Conservation (phyloP, 805 yeast genomes). For the Ogataea allantospora region DNA sequence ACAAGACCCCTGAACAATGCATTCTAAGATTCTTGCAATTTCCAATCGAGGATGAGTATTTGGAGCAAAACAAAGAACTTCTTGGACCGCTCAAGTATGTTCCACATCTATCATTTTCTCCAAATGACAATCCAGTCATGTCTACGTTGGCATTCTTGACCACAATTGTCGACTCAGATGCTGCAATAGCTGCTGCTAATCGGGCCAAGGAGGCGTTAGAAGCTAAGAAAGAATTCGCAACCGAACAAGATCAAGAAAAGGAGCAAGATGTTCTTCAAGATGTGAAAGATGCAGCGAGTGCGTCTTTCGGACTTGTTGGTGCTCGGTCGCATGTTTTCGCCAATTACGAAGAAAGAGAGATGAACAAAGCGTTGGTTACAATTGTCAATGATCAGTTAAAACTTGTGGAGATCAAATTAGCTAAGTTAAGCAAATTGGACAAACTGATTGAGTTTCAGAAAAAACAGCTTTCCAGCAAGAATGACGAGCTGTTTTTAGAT, state of each 20-base stretch:
- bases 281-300: conserved; percentile 58
- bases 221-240: conserved; percentile 29
- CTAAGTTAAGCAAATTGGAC: conserved; percentile 59
- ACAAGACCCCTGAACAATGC: conserved; percentile 74
- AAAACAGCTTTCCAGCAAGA: conserved; percentile 56
- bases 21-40: conserved; percentile 73
- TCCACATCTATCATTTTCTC: conserved; percentile 79
- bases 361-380: conserved; percentile 55
- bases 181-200: conserved; percentile 76
- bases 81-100: conserved; percentile 78
- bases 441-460: conserved; percentile 64
- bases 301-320: conserved; percentile 76
- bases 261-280: conserved; percentile 26
- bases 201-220: conserved; percentile 52
- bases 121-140: conserved; percentile 89
- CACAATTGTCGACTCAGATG: conserved; percentile 79
- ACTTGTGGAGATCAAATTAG: conserved; percentile 63
- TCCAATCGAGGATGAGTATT: conserved; percentile 77
- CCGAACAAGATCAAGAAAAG: conserved; percentile 23
- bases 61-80: conserved; percentile 45
- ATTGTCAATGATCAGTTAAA: conserved; percentile 61
- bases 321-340: conserved; percentile 79
- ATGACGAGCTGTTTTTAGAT: conserved; percentile 65
- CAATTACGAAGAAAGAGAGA: conserved; percentile 75
- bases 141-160: conserved; percentile 89